Evolutionary conservation across 1,284 basidiomycete genomes (phyloP).

Genomic region (Boletus austroedulis): DNA sequence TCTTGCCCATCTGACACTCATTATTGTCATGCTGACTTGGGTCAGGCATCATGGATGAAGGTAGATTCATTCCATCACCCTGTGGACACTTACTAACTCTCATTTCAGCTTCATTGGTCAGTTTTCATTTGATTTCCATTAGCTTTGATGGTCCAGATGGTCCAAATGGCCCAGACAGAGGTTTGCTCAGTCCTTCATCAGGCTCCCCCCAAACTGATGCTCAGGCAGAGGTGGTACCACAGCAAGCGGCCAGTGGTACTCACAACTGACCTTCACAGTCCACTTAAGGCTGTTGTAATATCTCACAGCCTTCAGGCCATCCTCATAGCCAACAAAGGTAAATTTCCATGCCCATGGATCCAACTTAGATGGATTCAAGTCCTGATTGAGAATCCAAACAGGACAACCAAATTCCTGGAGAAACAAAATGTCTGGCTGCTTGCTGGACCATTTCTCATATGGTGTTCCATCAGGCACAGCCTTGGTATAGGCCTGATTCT

Average conservation of each 20-base stretch:
- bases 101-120: no score
- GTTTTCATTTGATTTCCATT: no score
- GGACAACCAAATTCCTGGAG: neutral
- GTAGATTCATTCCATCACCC: no score
- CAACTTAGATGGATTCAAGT: neutral
- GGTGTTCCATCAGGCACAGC: neutral
- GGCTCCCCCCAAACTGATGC: neutral
- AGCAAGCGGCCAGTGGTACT: neutral
- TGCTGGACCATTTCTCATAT: neutral
- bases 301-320: neutral
- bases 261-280: neutral
- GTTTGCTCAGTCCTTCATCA: neutral
- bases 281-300: neutral
- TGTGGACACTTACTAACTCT: no score
- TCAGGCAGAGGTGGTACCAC: no score
- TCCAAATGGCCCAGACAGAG: no score
- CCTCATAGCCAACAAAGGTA: neutral
- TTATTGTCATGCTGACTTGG: no score
- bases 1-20: no score
- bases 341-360: rapidly evolving
- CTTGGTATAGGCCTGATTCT: neutral
- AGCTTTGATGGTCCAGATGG: no score
- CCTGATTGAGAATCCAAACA: neutral
- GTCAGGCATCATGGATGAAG: no score
- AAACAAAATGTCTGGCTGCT: neutral